These are phyloP conservation scores for Penicillium odoratum DNA, from an alignment of 495 filamentous ascomycete species.

Conservation along the genomic window DNA sequence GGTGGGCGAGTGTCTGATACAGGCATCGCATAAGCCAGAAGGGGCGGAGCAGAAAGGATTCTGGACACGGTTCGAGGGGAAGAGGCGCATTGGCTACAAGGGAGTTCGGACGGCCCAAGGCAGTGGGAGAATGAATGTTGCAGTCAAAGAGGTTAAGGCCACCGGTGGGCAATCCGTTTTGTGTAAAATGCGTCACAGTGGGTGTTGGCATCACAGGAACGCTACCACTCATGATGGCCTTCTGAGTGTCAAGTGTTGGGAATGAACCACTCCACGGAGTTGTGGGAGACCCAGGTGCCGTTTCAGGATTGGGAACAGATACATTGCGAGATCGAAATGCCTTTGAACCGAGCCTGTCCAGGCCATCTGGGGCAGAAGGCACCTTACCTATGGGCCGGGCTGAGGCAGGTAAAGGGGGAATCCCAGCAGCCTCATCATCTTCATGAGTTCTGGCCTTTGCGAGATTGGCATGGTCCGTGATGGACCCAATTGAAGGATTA, in stretches of 20 bases:
- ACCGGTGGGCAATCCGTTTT: slow-evolving; percentile 56
- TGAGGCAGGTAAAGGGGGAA: slow-evolving; percentile 43
- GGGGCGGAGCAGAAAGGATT: slow-evolving; percentile 78
- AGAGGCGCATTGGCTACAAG: slow-evolving; percentile 59
- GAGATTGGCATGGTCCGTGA: slow-evolving; percentile 35
- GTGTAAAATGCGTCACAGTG: slow-evolving; percentile 55
- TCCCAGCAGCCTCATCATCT: slow-evolving; percentile 35
- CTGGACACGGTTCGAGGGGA: slow-evolving; percentile 88
- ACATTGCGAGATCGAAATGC: slow-evolving; percentile 68
- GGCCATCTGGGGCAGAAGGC: slow-evolving; percentile 50
- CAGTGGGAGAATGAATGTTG: slow-evolving; percentile 73
- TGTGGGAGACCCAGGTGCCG: slow-evolving; percentile 64
- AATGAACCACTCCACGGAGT: slow-evolving; percentile 74
- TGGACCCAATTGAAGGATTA: slow-evolving; percentile 36
- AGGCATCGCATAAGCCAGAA: slow-evolving; percentile 96
- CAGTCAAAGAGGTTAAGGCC: slow-evolving; percentile 84
- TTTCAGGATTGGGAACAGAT: slow-evolving; percentile 72
- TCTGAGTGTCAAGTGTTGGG: slow-evolving; percentile 51
- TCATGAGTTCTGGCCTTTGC: slow-evolving; percentile 45
- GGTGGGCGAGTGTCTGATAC: slow-evolving; percentile 89
- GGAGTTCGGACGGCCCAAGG: slow-evolving; percentile 65
- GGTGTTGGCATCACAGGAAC: slow-evolving; percentile 72
- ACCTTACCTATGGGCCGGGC: slow-evolving; percentile 50
- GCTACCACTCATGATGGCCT: slow-evolving; percentile 44
- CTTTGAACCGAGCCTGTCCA: slow-evolving; percentile 79